Evolutionary conservation across 495 filamentous ascomycete species (phyloP), one percentile per base, ranked within the genome.

Genomic region (Tetracladium marchalianum): DNA sequence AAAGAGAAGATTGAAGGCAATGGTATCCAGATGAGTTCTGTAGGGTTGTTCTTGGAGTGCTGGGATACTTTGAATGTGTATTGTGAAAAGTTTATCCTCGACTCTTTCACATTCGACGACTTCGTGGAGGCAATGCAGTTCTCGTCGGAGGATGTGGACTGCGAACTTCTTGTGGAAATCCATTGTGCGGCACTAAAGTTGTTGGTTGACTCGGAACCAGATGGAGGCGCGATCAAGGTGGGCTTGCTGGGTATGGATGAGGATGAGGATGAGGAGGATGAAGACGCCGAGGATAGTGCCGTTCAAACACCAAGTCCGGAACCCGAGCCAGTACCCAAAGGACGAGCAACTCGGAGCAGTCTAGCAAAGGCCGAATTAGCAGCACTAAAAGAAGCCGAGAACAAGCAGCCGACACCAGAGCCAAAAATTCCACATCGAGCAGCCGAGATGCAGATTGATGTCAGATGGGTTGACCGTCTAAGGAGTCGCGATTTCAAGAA

Each of bases 11-110:
- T 34, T 15, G 59, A 60, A 53, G 62, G 61, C 40, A 73, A 76
- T 50, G 80, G 80, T 34, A 77, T 95, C 44, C 65, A 76, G 12
- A 87, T 88, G 76, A 77, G 84, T 55, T 87, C 86, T 2, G 78
- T 93, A 9, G 87, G 87, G 1, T 71, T 76, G 11, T 67, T 96
- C 9, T 66, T 96, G 22, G 89, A 95, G 62, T 87, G 82, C 0
- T 98, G 93, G 93, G 84, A 94, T 50, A 95, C 90, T 5, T 72
- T 98, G 18, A 97, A 95, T 57, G 90, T 97, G 31, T 95, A 93
- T 58, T 93, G 87, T 55, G 85, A 95, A 57, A 82, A 95, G 9
- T 94, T 87, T 55, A 77, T 85, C 52, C 72, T 98, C 17, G 92
- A 98, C 60, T 96, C 90, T 0, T 98, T 97, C 57, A 97, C 90